Conservation (phyloP, 106 monocot species). For the Narthecium ossifragum region DNA sequence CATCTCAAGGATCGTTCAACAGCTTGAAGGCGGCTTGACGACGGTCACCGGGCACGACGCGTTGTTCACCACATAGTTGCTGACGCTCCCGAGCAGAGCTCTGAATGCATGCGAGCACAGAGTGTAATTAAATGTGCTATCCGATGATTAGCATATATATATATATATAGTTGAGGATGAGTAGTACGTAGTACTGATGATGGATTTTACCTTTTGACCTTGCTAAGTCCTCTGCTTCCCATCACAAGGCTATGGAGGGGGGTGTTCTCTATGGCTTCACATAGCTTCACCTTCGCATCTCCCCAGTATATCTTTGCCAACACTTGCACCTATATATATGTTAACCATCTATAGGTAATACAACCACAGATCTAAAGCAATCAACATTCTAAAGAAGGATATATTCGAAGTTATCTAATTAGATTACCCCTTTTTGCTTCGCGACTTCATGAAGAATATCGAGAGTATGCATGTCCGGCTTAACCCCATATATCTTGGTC, state of each 20-base stretch:
- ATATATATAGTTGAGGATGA: not conserved
- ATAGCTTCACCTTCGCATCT: constrained; percentile 15
- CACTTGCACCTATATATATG: constrained; percentile 16
- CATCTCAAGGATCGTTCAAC: too few species aligned
- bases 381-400: not conserved
- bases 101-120: constrained; percentile 11
- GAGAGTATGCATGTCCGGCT: constrained; percentile 17
- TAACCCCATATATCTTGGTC: constrained; percentile 18
- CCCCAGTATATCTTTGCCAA: constrained; percentile 26
- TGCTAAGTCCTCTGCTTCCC: constrained; percentile 28
- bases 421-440: constrained; percentile 18
- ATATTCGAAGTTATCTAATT: not conserved
- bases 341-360: not conserved
- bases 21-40: constrained; percentile 15
- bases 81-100: constrained; percentile 27
- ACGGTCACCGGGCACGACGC: constrained; percentile 22
- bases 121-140: not conserved
- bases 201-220: constrained; percentile 19
- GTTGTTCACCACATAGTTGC: constrained; percentile 20
- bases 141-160: not conserved
- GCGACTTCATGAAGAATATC: constrained; percentile 13
- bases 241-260: constrained; percentile 19
- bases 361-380: not conserved
- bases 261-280: constrained; percentile 23
- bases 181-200: not conserved